Evolutionary conservation across 768 basidiomycete species (phyloP).

Genomic region (Xerocomellus dryophilus): DNA sequence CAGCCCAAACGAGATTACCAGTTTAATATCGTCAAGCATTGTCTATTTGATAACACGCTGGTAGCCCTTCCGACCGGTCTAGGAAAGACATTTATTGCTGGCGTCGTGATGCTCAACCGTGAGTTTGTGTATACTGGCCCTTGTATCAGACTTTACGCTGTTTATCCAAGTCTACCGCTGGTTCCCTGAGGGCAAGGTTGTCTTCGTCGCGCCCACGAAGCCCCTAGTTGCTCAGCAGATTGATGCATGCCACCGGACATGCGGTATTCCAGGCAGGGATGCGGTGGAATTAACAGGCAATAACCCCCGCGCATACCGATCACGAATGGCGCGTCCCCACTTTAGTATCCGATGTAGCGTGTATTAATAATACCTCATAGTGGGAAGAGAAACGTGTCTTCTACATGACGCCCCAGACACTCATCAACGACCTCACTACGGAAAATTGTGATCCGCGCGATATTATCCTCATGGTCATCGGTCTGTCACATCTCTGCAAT

Average conservation of each 20-base stretch:
- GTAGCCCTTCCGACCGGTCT: constrained; percentile 94
- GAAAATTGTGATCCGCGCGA: constrained; percentile 74
- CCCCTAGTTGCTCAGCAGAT: constrained; percentile 96
- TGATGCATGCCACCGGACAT: constrained; percentile 86
- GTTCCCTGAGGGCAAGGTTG: constrained; percentile 88
- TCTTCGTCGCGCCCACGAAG: constrained; percentile 95
- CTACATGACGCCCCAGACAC: constrained; percentile 95
- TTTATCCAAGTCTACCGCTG: constrained; percentile 73
- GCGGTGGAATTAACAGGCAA: constrained; percentile 86
- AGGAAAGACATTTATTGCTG: constrained; percentile 97
- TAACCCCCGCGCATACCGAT: constrained; percentile 50
- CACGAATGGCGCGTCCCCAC: constrained; percentile 51
- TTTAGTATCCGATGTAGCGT: background rate
- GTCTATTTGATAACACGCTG: constrained; percentile 88
- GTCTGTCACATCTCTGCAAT: constrained; percentile 38
- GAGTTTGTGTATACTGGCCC: constrained; percentile 18
- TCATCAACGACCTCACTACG: constrained; percentile 77
- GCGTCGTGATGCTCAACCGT: constrained; percentile 96
- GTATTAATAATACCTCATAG: constrained; percentile 39
- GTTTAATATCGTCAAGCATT: constrained; percentile 83
- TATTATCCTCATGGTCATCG: constrained; percentile 85
- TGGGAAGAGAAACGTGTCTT: constrained; percentile 84
- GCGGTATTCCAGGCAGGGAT: constrained; percentile 87
- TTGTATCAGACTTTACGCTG: constrained; percentile 1
- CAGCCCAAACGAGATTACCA: constrained; percentile 89